These are phyloP conservation scores for Apiotrichum veenhuisii DNA, from an alignment of 1,284 basidiomycete genomes.

Conservation along the genomic window DNA sequence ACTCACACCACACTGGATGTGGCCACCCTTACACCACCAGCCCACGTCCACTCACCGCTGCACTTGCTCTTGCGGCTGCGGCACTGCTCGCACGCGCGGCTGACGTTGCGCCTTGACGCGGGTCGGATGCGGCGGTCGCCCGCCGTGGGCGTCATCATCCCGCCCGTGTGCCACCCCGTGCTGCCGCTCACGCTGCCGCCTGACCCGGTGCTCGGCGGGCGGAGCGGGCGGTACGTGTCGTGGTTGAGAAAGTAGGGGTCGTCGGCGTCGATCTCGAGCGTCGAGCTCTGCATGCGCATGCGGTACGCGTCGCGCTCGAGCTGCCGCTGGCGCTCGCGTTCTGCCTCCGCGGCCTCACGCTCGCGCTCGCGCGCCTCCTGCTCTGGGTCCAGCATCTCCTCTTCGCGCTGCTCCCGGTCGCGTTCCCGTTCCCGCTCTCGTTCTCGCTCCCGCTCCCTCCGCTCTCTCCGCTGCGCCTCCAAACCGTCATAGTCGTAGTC, in stretches of 20 bases:
- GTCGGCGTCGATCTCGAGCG: neutral
- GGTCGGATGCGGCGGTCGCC: neutral
- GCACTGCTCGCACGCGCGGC: constrained; percentile 12
- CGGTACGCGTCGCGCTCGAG: neutral
- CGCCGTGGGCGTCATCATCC: neutral
- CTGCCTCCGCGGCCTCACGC: neutral
- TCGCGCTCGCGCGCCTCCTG: neutral
- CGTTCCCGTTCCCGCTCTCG: neutral
- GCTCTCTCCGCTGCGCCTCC: neutral
- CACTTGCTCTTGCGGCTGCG: constrained; percentile 9
- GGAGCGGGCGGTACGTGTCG: neutral
- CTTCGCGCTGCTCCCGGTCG: no score
- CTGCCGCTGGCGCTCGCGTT: neutral
- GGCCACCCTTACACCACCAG: no score
- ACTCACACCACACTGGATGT: no score
- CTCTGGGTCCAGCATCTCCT: no score
- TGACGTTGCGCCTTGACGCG: constrained; percentile 5
- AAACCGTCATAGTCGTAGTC: neutral
- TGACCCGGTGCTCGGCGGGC: neutral
- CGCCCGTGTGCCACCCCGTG: neutral
- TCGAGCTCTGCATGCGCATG: neutral
- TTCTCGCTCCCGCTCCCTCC: neutral
- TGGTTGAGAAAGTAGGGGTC: neutral
- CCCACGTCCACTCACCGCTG: neutral
- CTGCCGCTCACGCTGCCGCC: neutral